Base-by-base conservation (phyloP, 2,329 filamentous ascomycete species). In the Ophiostoma tasmaniense region DNA sequence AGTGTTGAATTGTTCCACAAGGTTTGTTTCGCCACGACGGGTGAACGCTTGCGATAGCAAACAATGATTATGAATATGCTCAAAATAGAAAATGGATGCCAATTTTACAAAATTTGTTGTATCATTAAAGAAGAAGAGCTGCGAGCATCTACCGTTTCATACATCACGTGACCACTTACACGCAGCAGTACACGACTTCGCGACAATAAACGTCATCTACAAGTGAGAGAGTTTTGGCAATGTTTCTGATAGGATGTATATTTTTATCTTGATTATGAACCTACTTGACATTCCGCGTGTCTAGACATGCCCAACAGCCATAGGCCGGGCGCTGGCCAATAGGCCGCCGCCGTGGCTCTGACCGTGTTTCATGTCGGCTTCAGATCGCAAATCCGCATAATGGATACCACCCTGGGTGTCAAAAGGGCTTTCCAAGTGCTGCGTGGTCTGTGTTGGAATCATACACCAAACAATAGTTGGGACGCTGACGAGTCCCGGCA, bases 291-390 rank as follows among this genome's bases (percentile, higher is more conserved):
- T 28, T 11, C 17, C 25, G 42, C 20, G 8, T 8, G n/a, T 20
- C 42, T 5, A 45, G 17, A 45, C n/a, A 17, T 20, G 17, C 20
- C 8, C 17, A 45, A 1, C 17, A 45, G 59, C 20, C 28, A 30
- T 17, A 62, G 14, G 13, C 30, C 30, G 59, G 22, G 14, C 20
- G 13, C 13, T 33, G 59, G 61, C 33, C 33, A 37, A 64, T 42
- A 22, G 25, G 39, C 30, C 33, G 22, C 61, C 33, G 22, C 28
- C 22, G 61, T 35, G 61, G 66, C 66, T 68, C 62, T 66, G 69
- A 28, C 71, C 72, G 69, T 67, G 75, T 76, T 76, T 76, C 75
- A 75, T 67, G 70, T 73, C 66, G 71, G 75, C 73, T 75, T 76
- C 75, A 75, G 73, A 72, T 69, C 13, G 55, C 50, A 45, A 25